Evolutionary conservation across 2,329 filamentous ascomycete species (phyloP), one percentile per base, ranked within the genome.

Genomic region (Ustulina deusta): DNA sequence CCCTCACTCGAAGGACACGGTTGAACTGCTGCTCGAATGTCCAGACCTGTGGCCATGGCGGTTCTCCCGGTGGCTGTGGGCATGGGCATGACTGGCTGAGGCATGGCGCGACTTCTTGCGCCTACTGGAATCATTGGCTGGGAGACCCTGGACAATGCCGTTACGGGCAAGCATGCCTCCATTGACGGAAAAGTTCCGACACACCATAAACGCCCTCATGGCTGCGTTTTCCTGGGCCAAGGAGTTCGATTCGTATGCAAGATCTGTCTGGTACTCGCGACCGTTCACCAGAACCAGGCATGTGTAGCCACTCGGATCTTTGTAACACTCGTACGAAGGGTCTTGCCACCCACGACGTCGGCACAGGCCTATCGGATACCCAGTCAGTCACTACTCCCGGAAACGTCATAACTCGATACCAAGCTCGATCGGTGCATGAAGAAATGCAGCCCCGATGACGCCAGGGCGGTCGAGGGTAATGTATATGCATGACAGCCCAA

Each of bases 201-300:
- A 97, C 73, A 97, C 96, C 89, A 97, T 95, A 82, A 97, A 98
- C 65, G 95, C 95, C 70, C 94, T 92, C 88, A 97, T 97, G 68
- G 95, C 95, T 29, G 95, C 95, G 76, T 95, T 96, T 80, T 98
- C 94, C 78, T 94, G 93, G 54, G 95, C 95, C 72, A 97, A 85
- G 56, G 88, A 84, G 78, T 95, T 92, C 70, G 91, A 92, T 78
- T 92, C 90, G 82, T 96, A 97, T 71, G 91, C 88, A 42, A 92
- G 87, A 79, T 97, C 94, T 49, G 94, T 97, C 79, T 94, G 93
- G 83, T 97, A 98, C 84, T 97, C 93, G 78, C 95, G 92, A 74
- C 97, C 97, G 83, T 98, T 97, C 79, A 98, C 95, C 71, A 96
- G 88, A 65, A 97, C 95, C 66, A 94, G 90, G 84, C 94, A 97